phyloP scores from a whole-genome alignment of 116 monocot species.

The Thalassia testudinum region DNA sequence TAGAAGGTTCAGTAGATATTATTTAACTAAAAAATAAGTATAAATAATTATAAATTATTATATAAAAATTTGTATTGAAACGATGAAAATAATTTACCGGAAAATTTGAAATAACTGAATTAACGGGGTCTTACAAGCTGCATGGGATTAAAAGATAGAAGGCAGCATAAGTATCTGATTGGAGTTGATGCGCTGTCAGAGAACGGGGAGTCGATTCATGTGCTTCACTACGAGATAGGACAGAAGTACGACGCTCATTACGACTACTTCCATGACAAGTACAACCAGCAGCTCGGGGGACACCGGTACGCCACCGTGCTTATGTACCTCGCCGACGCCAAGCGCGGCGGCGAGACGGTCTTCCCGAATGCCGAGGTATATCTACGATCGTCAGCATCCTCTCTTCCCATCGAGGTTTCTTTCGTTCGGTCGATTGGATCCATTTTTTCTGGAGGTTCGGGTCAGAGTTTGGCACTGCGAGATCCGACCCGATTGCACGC shows the following conservation, averaged over 20 bases:
- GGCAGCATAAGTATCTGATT: no score
- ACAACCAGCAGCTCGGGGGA: constrained; percentile 31
- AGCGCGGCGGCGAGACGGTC: constrained; percentile 68
- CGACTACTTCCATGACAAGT: constrained; percentile 49
- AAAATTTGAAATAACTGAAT: no score
- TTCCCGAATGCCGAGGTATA: constrained; percentile 70
- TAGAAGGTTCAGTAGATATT: no score
- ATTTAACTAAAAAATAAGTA: no score
- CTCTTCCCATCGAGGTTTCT: background rate
- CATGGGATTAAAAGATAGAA: no score
- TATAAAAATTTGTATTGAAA: no score
- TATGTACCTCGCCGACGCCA: constrained; percentile 51
- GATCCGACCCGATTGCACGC: no score
- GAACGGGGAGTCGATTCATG: constrained; percentile 48
- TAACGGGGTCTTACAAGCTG: no score
- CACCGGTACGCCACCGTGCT: constrained; percentile 52
- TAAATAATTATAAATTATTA: no score
- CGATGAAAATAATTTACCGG: no score
- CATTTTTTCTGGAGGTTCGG: background rate
- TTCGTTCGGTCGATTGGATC: no score
- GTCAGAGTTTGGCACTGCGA: no score
- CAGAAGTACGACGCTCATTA: constrained; percentile 59
- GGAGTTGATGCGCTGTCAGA: constrained; percentile 9
- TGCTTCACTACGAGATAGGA: constrained; percentile 43
- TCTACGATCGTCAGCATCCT: background rate